Base-by-base conservation (phyloP, 1,284 basidiomycete genomes). In the Sporisorium graminicola region DNA sequence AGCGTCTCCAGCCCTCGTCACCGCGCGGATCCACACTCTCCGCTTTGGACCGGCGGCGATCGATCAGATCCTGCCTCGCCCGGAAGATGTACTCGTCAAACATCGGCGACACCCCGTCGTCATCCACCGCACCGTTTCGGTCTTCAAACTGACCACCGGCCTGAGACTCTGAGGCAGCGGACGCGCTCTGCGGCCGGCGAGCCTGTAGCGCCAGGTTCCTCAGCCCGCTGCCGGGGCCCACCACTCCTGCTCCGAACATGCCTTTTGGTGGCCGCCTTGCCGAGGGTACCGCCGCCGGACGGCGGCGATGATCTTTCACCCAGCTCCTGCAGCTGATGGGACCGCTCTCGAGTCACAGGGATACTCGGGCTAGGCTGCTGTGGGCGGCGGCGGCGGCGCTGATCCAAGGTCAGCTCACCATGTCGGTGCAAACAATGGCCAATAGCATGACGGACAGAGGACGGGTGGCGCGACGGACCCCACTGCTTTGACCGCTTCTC, bases 71-170 rank as follows among this genome's bases (percentile, higher is more conserved):
- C n/a, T 44, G 43, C 2, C 67, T 9, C 6, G 65, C 50, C 8
- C 35, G 49, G 16, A 76, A 67, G 16, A 66, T 70, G 43, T 60
- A 67, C 43, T 70, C 65, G 54, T 71, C 68, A 20, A 70, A 76
- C 24, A 58, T 55, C 1, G 70, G 64, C 14, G 70, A 66, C 2
- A 53, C 5, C 2, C 7, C 40, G 4, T 46, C 27, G 16, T 5
- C 33, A 5, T 26, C 7, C n/a, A 16, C 14, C 31, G n/a, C 13
- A n/a, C n/a, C n/a, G n/a, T n/a, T n/a, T n/a, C n/a, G n/a, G n/a
- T n/a, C n/a, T n/a, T n/a, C n/a, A n/a, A n/a, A 26, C 27, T 37
- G 22, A 22, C 26, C 18, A n/a, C n/a, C n/a, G n/a, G n/a, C n/a
- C n/a, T n/a, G n/a, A 7, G 20, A 20, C 42, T 26, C 22, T 4